Evolutionary conservation across 768 basidiomycete species (phyloP).

Genomic region (Gymnopilus junonius): DNA sequence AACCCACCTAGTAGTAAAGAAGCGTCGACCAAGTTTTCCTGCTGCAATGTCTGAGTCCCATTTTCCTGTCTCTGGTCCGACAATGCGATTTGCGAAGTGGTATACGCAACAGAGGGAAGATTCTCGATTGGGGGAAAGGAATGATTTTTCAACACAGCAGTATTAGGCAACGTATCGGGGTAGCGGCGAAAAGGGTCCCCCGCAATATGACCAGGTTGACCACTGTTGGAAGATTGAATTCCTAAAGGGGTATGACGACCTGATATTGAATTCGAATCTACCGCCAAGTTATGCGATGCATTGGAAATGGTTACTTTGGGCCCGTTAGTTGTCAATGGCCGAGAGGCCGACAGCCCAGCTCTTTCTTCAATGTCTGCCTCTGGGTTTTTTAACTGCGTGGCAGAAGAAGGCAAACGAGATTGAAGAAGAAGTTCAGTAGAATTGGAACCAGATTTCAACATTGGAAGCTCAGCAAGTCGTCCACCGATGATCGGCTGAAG

Average conservation of each 20-base stretch:
- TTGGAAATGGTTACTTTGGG: not conserved
- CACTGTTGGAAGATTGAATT: not conserved
- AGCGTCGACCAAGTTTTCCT: not conserved
- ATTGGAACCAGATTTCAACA: not conserved
- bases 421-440: not conserved
- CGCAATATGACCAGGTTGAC: not conserved
- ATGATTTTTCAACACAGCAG: not conserved
- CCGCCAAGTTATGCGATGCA: not conserved
- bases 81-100: not conserved
- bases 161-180: not conserved
- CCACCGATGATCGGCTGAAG: not conserved
- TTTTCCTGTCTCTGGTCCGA: not conserved
- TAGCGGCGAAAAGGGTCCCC: not conserved
- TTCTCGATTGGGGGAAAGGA: not conserved
- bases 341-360: not conserved
- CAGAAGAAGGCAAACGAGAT: not conserved
- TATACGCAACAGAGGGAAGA: not conserved
- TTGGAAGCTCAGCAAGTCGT: not conserved
- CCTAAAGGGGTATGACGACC: not conserved
- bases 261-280: not conserved
- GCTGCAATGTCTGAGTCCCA: not conserved
- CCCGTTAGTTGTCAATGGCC: constrained; percentile 1
- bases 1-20: not conserved
- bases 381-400: not conserved
- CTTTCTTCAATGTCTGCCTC: not conserved